Evolutionary conservation across 345 rosid genomes (phyloP), one percentile per base, ranked within the genome.

Genomic region (Heritiera fomes): DNA sequence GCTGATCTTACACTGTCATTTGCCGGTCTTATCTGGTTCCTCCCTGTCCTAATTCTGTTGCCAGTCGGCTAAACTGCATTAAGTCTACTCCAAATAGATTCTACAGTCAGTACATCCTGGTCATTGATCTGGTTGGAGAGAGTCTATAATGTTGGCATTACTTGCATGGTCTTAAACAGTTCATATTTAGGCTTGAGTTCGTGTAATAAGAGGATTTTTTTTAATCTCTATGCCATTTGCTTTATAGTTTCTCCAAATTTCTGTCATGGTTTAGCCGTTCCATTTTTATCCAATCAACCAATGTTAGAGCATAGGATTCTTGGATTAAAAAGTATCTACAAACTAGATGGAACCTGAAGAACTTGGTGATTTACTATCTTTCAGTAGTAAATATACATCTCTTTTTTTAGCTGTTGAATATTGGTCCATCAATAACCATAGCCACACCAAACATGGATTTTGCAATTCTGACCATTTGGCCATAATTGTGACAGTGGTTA

Each of bases 341-440:
- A 65, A 40, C 17, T 11, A 10, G 66, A 61, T 61, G 66, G 17
- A 61, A 15, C 15, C 40, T 3, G 6, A 61, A 61, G 66, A 62
- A 61, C 5, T 40, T 18, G 14, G 2, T 40, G 47, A 47, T 66
- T 17, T 8, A 40, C 50, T 13, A 47, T 47, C 56, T 23, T 47
- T 23, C 13, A 70, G 73, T n/a, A 8, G 34, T 6, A 47, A 12
- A 38, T 14, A 3, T 32, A 50, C 8, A 50, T 32, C 45, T 71
- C 46, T 71, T 50, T 43, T 9, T 52, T 15, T 72, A 17, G 61
- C 47, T 53, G 23, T 49, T 49, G 41, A 30, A 49, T 49, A 28
- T 63, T n/a, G 71, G 47, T 74, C 67, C 80, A 45, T 78, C 76
- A 41, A 52, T 55, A 49, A 81, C 34, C 53, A 60, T 13, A 38